Evolutionary conservation across 2,329 filamentous ascomycete genomes (phyloP).

Genomic region (Phaeosphaeria sp.): DNA sequence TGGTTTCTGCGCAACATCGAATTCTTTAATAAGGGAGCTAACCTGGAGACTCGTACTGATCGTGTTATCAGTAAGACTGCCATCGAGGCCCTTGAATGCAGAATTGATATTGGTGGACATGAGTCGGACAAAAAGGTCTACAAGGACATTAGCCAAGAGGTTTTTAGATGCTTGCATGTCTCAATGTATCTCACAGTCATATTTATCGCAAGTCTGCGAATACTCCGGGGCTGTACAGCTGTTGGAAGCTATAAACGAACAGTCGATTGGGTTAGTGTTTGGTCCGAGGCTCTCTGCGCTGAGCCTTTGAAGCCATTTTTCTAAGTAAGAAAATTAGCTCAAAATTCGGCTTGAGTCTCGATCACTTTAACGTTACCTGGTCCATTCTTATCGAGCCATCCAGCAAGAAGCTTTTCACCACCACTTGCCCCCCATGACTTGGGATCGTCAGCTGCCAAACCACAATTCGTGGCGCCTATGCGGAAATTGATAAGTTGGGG

Average conservation of each 20-base stretch:
- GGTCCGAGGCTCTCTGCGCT: neutral
- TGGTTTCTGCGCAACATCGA: neutral
- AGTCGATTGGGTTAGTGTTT: neutral
- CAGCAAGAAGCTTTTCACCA: neutral
- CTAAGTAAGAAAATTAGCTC: neutral
- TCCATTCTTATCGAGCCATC: neutral
- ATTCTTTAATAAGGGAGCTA: neutral
- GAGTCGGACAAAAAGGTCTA: neutral
- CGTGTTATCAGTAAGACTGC: neutral
- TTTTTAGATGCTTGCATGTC: neutral
- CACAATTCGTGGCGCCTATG: neutral
- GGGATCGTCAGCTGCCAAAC: neutral
- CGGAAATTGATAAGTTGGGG: neutral
- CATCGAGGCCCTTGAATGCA: neutral
- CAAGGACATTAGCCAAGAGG: neutral
- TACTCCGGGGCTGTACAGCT: neutral
- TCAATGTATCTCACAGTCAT: neutral
- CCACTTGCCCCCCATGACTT: neutral
- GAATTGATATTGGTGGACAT: neutral
- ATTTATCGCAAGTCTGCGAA: neutral
- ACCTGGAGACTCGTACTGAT: neutral
- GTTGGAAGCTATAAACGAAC: neutral
- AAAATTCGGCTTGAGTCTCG: neutral
- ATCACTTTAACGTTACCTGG: neutral
- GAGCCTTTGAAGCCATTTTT: neutral